phyloP scores from a whole-genome alignment of 306 rosid species.

The Prinsepia uniflora region DNA sequence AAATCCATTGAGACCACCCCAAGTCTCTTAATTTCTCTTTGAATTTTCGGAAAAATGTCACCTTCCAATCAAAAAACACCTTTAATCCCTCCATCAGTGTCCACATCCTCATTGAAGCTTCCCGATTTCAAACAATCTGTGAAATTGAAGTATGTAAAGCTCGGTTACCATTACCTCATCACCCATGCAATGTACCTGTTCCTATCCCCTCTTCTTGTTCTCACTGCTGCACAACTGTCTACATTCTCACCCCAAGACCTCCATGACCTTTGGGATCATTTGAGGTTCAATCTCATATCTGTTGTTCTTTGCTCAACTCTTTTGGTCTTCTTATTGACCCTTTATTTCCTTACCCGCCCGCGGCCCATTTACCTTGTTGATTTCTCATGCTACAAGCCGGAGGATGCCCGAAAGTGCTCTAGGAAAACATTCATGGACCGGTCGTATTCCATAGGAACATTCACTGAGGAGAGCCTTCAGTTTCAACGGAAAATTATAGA shows the following conservation, averaged over 20 bases:
- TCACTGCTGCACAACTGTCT: constrained; percentile 35
- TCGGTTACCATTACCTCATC: constrained; percentile 54
- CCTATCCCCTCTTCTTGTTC: constrained; percentile 34
- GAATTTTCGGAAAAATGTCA: constrained; percentile 31
- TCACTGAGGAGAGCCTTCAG: constrained; percentile 43
- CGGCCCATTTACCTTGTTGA: constrained; percentile 49
- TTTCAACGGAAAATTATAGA: constrained; percentile 54
- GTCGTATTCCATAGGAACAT: constrained; percentile 32
- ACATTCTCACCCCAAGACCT: constrained; percentile 46
- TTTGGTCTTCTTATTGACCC: constrained; percentile 44
- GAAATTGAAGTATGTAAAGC: constrained; percentile 56
- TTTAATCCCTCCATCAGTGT: constrained; percentile 21
- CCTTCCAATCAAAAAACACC: constrained; percentile 30
- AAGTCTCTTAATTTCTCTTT: neutral
- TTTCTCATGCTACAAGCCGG: constrained; percentile 58
- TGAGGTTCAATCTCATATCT: constrained; percentile 44
- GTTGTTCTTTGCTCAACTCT: constrained; percentile 41
- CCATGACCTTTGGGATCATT: constrained; percentile 45
- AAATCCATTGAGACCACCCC: constrained; percentile 15
- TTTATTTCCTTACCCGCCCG: constrained; percentile 47
- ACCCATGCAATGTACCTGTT: constrained; percentile 57
- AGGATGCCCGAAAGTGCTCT: constrained; percentile 46
- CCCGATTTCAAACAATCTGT: constrained; percentile 54
- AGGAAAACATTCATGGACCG: constrained; percentile 53
- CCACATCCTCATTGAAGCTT: constrained; percentile 29